Percentiles rank a stretch among this genome's conserved stretches.
These are phyloP conservation scores for Allantophomopsis cytisporea DNA, from an alignment of 2,329 filamentous ascomycete genomes.

Conservation along the genomic window DNA sequence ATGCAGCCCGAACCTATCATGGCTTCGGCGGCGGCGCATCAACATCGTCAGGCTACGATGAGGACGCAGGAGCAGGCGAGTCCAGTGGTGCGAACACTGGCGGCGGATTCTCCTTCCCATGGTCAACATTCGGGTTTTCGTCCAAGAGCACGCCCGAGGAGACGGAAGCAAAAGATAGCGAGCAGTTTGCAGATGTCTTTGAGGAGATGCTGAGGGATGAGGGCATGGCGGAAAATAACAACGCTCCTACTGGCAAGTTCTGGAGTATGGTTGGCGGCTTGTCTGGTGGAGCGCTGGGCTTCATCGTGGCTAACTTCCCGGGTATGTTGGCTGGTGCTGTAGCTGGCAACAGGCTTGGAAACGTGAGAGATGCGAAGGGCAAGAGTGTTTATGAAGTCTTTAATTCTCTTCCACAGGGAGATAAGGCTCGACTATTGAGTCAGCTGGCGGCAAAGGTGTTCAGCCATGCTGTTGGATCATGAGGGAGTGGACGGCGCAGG, in stretches of 20 bases:
- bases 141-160: conserved; percentile 25
- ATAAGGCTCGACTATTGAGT: conserved; percentile 68
- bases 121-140: conserved; percentile 53
- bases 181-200: conserved; percentile 80
- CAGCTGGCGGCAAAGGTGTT: conserved; percentile 82
- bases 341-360: conserved; percentile 83
- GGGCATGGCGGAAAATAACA: conserved; percentile 61
- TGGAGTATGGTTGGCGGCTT: conserved; percentile 79
- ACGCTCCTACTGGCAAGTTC: conserved; percentile 56
- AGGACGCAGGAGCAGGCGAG: conserved; percentile 25
- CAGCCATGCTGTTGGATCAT: conserved; percentile 53
- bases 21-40: conserved; percentile 27
- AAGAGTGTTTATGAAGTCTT: conserved; percentile 95
- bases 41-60: conserved; percentile 25
- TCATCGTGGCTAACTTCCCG: conserved; percentile 87
- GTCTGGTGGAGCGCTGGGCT: conserved; percentile 81
- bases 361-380: conserved; percentile 75
- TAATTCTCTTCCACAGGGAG: conserved; percentile 66
- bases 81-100: conserved; percentile 17
- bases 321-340: conserved; percentile 83
- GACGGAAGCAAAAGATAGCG: conserved; percentile 46
- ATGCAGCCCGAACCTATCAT: conserved; percentile 52
- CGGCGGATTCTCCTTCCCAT: conserved; percentile 49
- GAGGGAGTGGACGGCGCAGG: not conserved
- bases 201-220: conserved; percentile 85